Base-by-base conservation (phyloP, 73 alveolate genomes). In the Paramecium biaurelia region DNA sequence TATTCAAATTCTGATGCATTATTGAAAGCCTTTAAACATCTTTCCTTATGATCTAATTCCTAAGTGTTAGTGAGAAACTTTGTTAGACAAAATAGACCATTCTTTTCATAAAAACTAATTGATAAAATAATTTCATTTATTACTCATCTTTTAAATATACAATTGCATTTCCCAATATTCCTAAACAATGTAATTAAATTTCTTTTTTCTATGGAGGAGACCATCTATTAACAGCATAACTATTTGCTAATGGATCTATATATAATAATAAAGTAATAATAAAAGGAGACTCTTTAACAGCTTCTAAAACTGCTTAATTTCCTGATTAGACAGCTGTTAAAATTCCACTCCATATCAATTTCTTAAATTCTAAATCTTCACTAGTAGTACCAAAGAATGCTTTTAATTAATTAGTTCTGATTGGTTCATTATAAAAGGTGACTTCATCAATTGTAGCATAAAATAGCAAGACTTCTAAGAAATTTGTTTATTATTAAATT, bases 281-380 rank as follows among this genome's bases (percentile, higher is more conserved):
- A 79, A 98, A 97, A 79, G 96, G 97, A 74, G 95, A 93, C 79
- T 98, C 94, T 26, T 74, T 92, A 12, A 93, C 93, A 35, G 92
- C 72, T 21, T 92, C 93, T n/a, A 93, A 35, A 1, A 93, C 95
- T 12, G 70, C 89, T 28, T 23, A 63, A 67, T 68, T 72, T 24
- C 93, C 95, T n/a, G 94, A 85, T 74, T 88, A 23, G 11, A 93
- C 88, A 6, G 93, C 88, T 23, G 93, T 92, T 7, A 96, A 92
- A 9, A 97, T 94, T 63, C 99, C 96, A 35, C 99, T 98, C 98
- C 99, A 96, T 9, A 98, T 92, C 24, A 98, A 95, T 92, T 98
- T 98, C 82, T 98, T 98, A 72, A 98, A 97, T 93, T 98, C 99
- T 47, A 98, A 95, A 92, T 98, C 99, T 92, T 98, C 99, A 76